A percentile compares a stretch with the other conserved stretches of the same genome.
Conservation (phyloP, 2,329 filamentous ascomycete species). For the Cladosporium phlei region DNA sequence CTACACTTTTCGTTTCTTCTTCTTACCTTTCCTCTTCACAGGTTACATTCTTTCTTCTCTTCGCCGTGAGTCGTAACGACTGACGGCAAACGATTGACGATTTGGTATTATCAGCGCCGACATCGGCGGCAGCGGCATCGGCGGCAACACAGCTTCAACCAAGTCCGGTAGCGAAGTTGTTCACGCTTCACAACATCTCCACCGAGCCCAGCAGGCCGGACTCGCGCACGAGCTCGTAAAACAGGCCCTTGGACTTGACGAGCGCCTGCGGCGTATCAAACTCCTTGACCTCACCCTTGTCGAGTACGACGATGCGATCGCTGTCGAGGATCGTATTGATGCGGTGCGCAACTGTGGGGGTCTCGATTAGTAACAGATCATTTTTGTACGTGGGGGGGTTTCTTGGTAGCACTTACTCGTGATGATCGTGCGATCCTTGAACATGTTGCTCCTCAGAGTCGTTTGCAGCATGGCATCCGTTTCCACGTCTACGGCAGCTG, state of each 20-base stretch:
- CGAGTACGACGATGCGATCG: slow-evolving; percentile 89
- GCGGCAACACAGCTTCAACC: too few species aligned
- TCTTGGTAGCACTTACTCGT: slow-evolving; percentile 52
- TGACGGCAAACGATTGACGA: too few species aligned
- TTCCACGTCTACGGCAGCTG: slow-evolving; percentile 67
- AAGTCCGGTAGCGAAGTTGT: slow-evolving; percentile 9
- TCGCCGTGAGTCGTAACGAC: too few species aligned
- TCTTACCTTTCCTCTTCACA: too few species aligned
- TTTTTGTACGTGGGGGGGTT: too few species aligned
- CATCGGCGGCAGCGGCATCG: too few species aligned
- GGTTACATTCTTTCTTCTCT: too few species aligned
- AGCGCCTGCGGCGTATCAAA: slow-evolving; percentile 83
- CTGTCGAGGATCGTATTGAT: slow-evolving; percentile 93
- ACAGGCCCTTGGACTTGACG: slow-evolving; percentile 69
- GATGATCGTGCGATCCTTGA: slow-evolving; percentile 91
- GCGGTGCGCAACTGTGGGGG: slow-evolving; percentile 67
- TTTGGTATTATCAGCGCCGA: too few species aligned
- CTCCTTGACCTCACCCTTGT: slow-evolving; percentile 83
- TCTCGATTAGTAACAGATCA: too few species aligned
- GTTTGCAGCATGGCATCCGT: slow-evolving; percentile 62
- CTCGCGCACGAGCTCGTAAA: slow-evolving; percentile 88
- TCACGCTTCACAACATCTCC: slow-evolving; percentile 17
- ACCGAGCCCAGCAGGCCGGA: slow-evolving; percentile 63
- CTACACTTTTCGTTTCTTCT: too few species aligned
- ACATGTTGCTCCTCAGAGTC: slow-evolving; percentile 61